phyloP scores from a whole-genome alignment of 805 yeast genomes.

The Spencermartinsiella europaea region DNA sequence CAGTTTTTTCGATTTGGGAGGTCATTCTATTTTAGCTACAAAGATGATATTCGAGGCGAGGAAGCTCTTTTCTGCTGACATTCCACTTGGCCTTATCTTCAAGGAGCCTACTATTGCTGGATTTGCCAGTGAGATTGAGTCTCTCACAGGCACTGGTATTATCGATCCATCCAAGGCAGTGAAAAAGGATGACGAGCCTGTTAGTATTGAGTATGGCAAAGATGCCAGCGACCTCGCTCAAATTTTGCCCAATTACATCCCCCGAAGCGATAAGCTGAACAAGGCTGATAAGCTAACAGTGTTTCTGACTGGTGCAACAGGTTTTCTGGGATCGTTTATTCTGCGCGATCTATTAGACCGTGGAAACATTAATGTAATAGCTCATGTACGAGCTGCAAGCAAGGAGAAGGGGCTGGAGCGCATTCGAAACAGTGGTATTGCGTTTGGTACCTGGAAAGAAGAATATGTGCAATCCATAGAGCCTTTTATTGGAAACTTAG shows the following conservation, averaged over 20 bases:
- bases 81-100: constrained; percentile 88
- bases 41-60: constrained; percentile 92
- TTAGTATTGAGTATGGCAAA: constrained; percentile 49
- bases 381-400: constrained; percentile 85
- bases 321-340: constrained; percentile 90
- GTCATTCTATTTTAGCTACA: constrained; percentile 95
- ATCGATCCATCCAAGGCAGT: constrained; percentile 9
- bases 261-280: constrained; percentile 38
- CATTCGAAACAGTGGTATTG: constrained; percentile 64
- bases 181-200: constrained; percentile 30
- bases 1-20: constrained; percentile 95
- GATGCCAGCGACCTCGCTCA: constrained; percentile 61
- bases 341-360: constrained; percentile 69
- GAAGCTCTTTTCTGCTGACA: constrained; percentile 66
- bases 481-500: constrained; percentile 78
- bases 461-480: constrained; percentile 52
- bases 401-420: constrained; percentile 69
- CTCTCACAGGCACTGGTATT: constrained; percentile 40
- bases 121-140: constrained; percentile 70
- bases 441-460: constrained; percentile 79
- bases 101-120: constrained; percentile 78
- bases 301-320: constrained; percentile 93
- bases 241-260: constrained; percentile 41
- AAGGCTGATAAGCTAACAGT: constrained; percentile 46
- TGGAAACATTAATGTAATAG: constrained; percentile 54